These are phyloP conservation scores for Rhizomucor miehei DNA, from an alignment of 371 early-diverging fungal genomes.

Conservation along the genomic window DNA sequence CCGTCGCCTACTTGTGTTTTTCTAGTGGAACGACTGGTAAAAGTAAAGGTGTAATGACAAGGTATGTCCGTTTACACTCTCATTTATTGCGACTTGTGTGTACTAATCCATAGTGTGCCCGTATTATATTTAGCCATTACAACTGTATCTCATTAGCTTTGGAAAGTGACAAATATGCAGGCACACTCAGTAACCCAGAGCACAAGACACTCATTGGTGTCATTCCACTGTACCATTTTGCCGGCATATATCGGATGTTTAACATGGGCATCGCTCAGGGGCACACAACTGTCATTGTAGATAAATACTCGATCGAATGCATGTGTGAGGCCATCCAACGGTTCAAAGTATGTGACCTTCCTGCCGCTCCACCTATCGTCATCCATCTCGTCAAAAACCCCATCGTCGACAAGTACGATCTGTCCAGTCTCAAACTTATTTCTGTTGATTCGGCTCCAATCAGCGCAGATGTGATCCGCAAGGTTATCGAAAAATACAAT, in stretches of 20 bases:
- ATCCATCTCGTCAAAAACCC: conserved; percentile 56
- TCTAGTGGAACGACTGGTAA: conserved; percentile 26
- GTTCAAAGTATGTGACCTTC: conserved; percentile 47
- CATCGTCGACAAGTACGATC: conserved; percentile 55
- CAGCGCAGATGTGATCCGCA: not conserved
- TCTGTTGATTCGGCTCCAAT: conserved; percentile 73
- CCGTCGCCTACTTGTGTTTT: conserved; percentile 15
- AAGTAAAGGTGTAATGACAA: conserved; percentile 21
- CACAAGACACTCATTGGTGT: not conserved
- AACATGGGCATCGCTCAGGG: conserved; percentile 1
- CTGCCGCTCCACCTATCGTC: conserved; percentile 75
- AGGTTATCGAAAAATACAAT: conserved; percentile 1
- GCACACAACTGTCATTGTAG: conserved; percentile 5
- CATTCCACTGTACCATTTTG: conserved; percentile 11
- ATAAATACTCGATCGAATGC: conserved; percentile 7
- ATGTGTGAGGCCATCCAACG: conserved; percentile 51
- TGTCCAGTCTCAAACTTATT: conserved; percentile 51
- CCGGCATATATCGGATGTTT: conserved; percentile 4
- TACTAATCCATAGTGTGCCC: not conserved
- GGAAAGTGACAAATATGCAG: conserved; percentile 7
- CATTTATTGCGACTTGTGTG: not conserved
- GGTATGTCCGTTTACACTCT: conserved; percentile 3
- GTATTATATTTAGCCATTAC: conserved; percentile 5
- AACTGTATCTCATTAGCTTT: conserved; percentile 9
- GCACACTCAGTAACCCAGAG: conserved; percentile 2